Base-by-base conservation (phyloP, 768 basidiomycete genomes). In the Suillus subluteus region DNA sequence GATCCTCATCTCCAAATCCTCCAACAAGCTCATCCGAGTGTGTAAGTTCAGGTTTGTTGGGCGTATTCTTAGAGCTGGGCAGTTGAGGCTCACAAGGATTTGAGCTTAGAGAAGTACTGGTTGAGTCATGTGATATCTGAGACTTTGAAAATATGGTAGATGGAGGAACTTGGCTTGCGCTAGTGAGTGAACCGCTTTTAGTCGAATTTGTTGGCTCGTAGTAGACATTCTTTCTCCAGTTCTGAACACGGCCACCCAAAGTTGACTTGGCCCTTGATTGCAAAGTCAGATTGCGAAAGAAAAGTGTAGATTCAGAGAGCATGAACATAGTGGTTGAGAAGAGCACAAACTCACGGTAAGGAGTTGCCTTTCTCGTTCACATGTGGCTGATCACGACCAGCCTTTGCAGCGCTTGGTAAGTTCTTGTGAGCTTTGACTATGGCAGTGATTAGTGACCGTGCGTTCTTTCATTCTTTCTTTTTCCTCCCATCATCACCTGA, bases 261-360 rank as follows among this genome's bases (percentile, higher is more conserved):
- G n/a, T 48, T 23, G 46, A 48, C 46, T 48, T 48, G 11, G n/a
- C n/a, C n/a, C 46, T 48, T 23, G n/a, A 48, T 48, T 48, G 1
- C n/a, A 48, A 48, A n/a, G 65, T 58, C 9, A 65, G 40, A 38
- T 61, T 48, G 58, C 35, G 30, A 44, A 65, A 62, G 41, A 65
- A 65, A 18, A 65, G 41, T n/a, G 58, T 54, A 13, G 58, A 37
- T n/a, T 65, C 65, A 48, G 65, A 38, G 43, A 65, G 58, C 3
- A 52, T 58, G 23, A 65, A 30, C 65, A 65, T 65, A 11, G 30
- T 16, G 21, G 58, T 40, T 15, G 6, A 61, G 21, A 18, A 62
- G 5, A 3, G 11, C 26, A n/a, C 12, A 50, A 62, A n/a, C 46
- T 48, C 46, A 48, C 4, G 46, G 46, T 23, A 48, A 48, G 9